phyloP scores from a whole-genome alignment of 179 eudicot species.

The Pouteria campechiana region DNA sequence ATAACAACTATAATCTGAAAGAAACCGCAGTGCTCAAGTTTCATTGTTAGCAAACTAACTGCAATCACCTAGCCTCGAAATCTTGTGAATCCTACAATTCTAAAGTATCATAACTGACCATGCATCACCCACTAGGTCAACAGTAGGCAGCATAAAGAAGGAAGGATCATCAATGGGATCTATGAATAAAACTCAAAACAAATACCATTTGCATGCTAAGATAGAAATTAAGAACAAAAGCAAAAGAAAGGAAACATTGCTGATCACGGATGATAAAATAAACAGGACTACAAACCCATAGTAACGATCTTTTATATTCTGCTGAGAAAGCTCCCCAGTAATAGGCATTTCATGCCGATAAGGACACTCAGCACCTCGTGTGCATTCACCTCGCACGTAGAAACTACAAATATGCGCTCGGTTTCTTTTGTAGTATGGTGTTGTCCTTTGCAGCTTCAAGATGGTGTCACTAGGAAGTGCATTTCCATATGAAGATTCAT shows the following conservation, averaged over 20 bases:
- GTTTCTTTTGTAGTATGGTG: slow-evolving; percentile 96
- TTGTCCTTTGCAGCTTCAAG: slow-evolving; percentile 85
- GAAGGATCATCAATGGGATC: background rate
- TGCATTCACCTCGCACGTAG: slow-evolving; percentile 85
- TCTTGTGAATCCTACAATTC: too few relatives aligned
- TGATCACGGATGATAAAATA: too few relatives aligned
- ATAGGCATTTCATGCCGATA: slow-evolving; percentile 99
- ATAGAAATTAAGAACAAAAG: too few relatives aligned
- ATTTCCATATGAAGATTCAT: slow-evolving; percentile 86
- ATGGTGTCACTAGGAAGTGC: slow-evolving; percentile 76
- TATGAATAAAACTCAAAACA: too few relatives aligned
- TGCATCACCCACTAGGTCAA: too few relatives aligned
- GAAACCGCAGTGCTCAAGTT: too few relatives aligned
- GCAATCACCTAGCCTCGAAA: too few relatives aligned
- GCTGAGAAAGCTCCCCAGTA: slow-evolving; percentile 85
- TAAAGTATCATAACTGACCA: too few relatives aligned
- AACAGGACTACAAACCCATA: slow-evolving; percentile 98
- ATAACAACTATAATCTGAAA: too few relatives aligned
- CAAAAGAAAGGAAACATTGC: background rate
- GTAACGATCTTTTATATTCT: slow-evolving; percentile 96
- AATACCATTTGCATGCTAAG: too few relatives aligned
- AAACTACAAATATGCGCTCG: slow-evolving; percentile 96
- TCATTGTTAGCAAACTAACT: too few relatives aligned
- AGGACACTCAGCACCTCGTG: slow-evolving; percentile 99
- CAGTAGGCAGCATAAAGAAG: background rate